Conservation (phyloP, 441 rosid genomes). For the Adansonia rubrostipa region DNA sequence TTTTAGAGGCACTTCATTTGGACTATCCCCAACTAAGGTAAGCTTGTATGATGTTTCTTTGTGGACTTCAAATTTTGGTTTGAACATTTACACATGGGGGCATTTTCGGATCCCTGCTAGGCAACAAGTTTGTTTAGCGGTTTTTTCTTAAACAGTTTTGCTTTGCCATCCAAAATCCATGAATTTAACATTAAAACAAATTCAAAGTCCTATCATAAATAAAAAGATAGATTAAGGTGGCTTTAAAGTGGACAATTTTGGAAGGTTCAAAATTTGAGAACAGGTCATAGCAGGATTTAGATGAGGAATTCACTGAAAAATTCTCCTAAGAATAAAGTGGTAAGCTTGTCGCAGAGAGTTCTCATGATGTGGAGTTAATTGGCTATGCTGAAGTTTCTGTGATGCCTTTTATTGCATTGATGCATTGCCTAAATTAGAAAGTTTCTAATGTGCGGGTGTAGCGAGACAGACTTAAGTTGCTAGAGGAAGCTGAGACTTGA, state of each 20-base stretch:
- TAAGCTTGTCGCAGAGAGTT: not conserved
- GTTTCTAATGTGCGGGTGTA: not conserved
- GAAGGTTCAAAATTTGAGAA: not conserved
- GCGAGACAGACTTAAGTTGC: not conserved
- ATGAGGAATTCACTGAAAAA: not conserved
- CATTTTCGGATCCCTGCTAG: not conserved
- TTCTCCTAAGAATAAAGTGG: not conserved
- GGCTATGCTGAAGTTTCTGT: too few relatives aligned
- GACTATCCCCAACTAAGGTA: conserved; percentile 64
- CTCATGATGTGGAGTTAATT: too few relatives aligned
- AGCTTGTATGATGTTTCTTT: conserved; percentile 19
- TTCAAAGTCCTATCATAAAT: not conserved
- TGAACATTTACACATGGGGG: not conserved
- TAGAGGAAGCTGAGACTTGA: not conserved
- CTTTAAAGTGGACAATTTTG: not conserved
- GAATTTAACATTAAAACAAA: not conserved
- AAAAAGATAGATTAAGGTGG: not conserved
- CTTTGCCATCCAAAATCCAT: not conserved
- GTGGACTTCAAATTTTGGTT: not conserved
- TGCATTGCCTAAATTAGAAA: not conserved
- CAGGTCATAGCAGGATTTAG: not conserved
- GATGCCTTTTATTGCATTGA: too few relatives aligned
- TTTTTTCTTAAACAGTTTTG: not conserved
- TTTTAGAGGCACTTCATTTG: conserved; percentile 84
- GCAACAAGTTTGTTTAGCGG: not conserved